Evolutionary conservation across 2,329 filamentous ascomycete species (phyloP).

Genomic region (Xylaria sp.): DNA sequence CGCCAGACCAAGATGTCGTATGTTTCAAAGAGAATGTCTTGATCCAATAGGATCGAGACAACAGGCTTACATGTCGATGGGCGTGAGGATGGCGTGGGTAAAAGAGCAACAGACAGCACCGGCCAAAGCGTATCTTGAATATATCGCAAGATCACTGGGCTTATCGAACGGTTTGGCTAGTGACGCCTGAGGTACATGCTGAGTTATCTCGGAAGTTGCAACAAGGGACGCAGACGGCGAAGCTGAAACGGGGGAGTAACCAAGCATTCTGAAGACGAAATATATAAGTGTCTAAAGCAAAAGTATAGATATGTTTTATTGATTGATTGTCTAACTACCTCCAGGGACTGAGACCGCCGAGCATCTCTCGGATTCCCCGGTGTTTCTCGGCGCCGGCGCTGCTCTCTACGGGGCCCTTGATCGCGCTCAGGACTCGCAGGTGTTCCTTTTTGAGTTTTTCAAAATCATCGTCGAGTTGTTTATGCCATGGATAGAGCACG

Average conservation of each 20-base stretch:
- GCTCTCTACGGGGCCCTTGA: slow-evolving; percentile 51
- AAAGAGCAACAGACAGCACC: slow-evolving; percentile 46
- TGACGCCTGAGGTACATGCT: slow-evolving; percentile 33
- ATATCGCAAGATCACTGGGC: slow-evolving; percentile 36
- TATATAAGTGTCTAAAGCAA: slow-evolving; percentile 38
- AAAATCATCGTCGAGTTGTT: slow-evolving; percentile 72
- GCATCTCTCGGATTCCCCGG: slow-evolving; percentile 47
- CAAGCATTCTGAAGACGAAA: slow-evolving; percentile 40
- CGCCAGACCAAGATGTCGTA: neutral
- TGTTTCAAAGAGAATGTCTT: slow-evolving; percentile 5
- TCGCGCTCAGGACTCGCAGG: slow-evolving; percentile 54
- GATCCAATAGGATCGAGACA: slow-evolving; percentile 28
- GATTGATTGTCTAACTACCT: slow-evolving; percentile 27
- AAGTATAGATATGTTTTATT: slow-evolving; percentile 12
- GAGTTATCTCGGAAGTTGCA: slow-evolving; percentile 29
- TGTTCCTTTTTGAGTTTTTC: slow-evolving; percentile 69
- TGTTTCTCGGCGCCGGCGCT: slow-evolving; percentile 46
- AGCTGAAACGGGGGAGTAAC: slow-evolving; percentile 15
- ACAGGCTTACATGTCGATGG: slow-evolving; percentile 45
- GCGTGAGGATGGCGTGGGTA: slow-evolving; percentile 44
- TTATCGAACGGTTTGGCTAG: slow-evolving; percentile 24
- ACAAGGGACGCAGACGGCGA: slow-evolving; percentile 17
- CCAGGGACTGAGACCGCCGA: slow-evolving; percentile 42
- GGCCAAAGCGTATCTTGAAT: slow-evolving; percentile 42
- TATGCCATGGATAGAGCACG: slow-evolving; percentile 77